Evolutionary conservation across 1,284 basidiomycete genomes (phyloP).

Genomic region (Phylloboletellus chloephorus): DNA sequence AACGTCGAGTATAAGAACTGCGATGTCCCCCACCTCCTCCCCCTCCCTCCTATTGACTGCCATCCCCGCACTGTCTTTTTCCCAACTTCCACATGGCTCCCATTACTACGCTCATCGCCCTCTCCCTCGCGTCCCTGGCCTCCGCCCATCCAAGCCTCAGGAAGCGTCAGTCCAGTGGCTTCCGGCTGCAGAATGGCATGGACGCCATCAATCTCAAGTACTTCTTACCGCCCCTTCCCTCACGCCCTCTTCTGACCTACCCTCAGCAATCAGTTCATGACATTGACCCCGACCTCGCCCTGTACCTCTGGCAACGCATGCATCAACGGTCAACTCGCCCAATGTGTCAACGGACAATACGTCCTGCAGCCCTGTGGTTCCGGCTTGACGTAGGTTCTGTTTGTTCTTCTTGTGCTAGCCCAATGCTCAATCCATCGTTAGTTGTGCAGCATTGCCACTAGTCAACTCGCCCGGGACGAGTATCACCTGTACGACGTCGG

Average conservation of each 20-base stretch:
- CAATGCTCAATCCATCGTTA: conserved; percentile 18
- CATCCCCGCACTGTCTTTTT: conserved; percentile 6
- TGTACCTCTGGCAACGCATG: conserved; percentile 48
- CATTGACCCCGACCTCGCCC: conserved; percentile 37
- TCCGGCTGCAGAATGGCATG: conserved; percentile 46
- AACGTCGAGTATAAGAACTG: too few species aligned
- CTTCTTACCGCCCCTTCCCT: conserved; percentile 14
- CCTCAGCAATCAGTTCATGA: conserved; percentile 42
- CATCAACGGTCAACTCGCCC: conserved; percentile 42
- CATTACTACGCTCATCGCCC: conserved; percentile 25
- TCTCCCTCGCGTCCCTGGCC: conserved; percentile 37
- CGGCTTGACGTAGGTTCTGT: conserved; percentile 38
- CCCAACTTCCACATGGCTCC: not conserved
- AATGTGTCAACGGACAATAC: conserved; percentile 47
- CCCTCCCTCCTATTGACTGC: too few species aligned
- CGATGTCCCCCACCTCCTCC: too few species aligned
- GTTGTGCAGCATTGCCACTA: conserved; percentile 52
- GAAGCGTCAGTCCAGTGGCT: conserved; percentile 34
- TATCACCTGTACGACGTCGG: conserved; percentile 43
- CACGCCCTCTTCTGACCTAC: conserved; percentile 10
- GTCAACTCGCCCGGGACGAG: conserved; percentile 40
- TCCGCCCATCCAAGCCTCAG: conserved; percentile 36
- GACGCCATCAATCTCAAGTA: conserved; percentile 52
- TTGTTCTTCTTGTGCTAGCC: not conserved
- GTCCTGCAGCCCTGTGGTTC: conserved; percentile 38